These are phyloP conservation scores for Phialophora macrospora DNA, from an alignment of 2,329 filamentous ascomycete genomes.

Conservation along the genomic window DNA sequence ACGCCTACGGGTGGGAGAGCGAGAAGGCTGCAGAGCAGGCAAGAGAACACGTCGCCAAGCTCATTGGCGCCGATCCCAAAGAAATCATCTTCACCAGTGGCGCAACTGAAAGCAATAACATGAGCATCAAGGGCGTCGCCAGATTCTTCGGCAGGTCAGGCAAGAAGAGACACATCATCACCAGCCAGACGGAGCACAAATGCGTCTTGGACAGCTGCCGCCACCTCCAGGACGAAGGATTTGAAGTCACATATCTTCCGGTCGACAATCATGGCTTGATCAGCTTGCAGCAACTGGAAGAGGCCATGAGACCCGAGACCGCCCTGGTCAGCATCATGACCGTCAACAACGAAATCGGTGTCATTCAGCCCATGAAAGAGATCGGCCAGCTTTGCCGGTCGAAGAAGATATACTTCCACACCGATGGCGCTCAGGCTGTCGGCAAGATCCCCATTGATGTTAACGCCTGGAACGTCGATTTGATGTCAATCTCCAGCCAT, in stretches of 20 bases:
- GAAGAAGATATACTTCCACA: slow-evolving; percentile 98
- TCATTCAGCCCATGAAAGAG: slow-evolving; percentile 93
- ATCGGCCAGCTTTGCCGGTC: slow-evolving; percentile 90
- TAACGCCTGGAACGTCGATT: slow-evolving; percentile 95
- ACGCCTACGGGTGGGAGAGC: slow-evolving; percentile 98
- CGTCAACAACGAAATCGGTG: slow-evolving; percentile 99
- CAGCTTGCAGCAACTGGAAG: slow-evolving; percentile 80
- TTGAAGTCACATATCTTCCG: slow-evolving; percentile 94
- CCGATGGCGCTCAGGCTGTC: slow-evolving; percentile 94
- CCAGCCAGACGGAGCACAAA: slow-evolving; percentile 97
- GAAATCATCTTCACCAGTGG: slow-evolving; percentile 99
- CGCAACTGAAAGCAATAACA: slow-evolving; percentile 98
- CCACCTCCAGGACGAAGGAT: slow-evolving; percentile 95
- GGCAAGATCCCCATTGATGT: slow-evolving; percentile 97
- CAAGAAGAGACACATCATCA: slow-evolving; percentile 99
- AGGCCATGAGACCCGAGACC: slow-evolving; percentile 88
- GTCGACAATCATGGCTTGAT: slow-evolving; percentile 87
- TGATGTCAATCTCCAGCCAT: slow-evolving; percentile 98
- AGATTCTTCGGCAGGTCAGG: slow-evolving; percentile 89
- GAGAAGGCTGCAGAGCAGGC: slow-evolving; percentile 92
- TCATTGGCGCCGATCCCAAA: slow-evolving; percentile 94
- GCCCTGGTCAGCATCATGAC: slow-evolving; percentile 96
- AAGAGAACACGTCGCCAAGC: slow-evolving; percentile 76
- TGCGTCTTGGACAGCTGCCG: slow-evolving; percentile 97
- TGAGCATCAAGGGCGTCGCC: slow-evolving; percentile 98